Base-by-base conservation (phyloP, 164 flowering plant species). In the Platanus orientalis region DNA sequence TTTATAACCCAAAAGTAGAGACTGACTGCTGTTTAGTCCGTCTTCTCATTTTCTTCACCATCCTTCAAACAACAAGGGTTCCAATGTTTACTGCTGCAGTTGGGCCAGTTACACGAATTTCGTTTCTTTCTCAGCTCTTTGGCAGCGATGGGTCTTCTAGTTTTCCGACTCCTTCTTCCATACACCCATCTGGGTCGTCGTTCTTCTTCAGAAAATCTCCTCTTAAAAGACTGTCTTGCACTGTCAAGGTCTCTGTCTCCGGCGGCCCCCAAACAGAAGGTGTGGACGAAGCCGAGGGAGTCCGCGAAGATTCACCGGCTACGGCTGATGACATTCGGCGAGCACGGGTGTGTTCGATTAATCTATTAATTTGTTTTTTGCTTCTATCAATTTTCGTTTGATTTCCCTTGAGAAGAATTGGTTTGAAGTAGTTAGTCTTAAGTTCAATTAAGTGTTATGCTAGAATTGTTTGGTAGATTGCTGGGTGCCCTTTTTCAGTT, bases 271-370 rank as follows among this genome's bases (percentile, higher is more conserved):
- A 48, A 21, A 44, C 65, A 2, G 64, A 62, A 56, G 63, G 49
- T 25, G 56, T 56, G 14, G 71, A 63, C 28, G 54, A 67, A 56
- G 45, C 39, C 12, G 54, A 44, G 26, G 70, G 58, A 16, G 44
- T 61, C 36, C 26, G 50, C 21, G 65, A 59, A 29, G 66, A 57
- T 34, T 32, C 71, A 21, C 19, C 64, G 36, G 40, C 69, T 21
- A 10, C 65, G 0, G 2, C 29, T 23, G 78, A 73, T 6, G 54
- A 58, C 30, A 17, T 50, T 66, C 68, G 69, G n/a, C 70, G 62
- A 42, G 54, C 78, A 67, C 78, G 83, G 83, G 83, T 79, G 70
- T 30, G 76, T 61, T 32, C 25, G 36, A 19, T 54, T 19, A 36
- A 32, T 32, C 36, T 32, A 4, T 32, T 61, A 34, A 10, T 29